Evolutionary conservation across 352 stramenopile species (phyloP).

Genomic region (Paralagenidium karlingii): DNA sequence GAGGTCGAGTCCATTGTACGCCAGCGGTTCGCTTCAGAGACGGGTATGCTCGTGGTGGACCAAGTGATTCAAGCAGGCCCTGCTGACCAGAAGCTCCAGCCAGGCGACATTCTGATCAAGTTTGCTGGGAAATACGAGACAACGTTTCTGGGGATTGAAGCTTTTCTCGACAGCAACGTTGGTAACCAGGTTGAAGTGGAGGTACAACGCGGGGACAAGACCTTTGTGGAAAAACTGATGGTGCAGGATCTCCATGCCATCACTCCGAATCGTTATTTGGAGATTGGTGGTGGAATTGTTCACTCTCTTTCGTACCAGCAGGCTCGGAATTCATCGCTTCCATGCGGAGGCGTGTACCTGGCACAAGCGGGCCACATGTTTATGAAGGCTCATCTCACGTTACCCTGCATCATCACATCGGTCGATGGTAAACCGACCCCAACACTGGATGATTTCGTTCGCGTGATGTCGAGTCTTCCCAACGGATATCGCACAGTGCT

Average conservation of each 20-base stretch:
- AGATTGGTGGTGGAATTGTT: slow-evolving; percentile 77
- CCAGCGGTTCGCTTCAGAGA: slow-evolving; percentile 60
- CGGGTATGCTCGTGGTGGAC: slow-evolving; percentile 83
- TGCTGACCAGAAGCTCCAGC: slow-evolving; percentile 55
- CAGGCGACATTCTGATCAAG: slow-evolving; percentile 78
- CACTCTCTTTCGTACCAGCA: slow-evolving; percentile 85
- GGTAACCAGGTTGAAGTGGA: slow-evolving; percentile 45
- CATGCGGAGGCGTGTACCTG: slow-evolving; percentile 67
- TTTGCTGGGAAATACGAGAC: slow-evolving; percentile 64
- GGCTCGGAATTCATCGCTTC: slow-evolving; percentile 68
- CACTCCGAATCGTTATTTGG: slow-evolving; percentile 71
- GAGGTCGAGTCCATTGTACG: slow-evolving; percentile 64
- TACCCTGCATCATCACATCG: slow-evolving; percentile 79
- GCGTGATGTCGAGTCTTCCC: slow-evolving; percentile 49
- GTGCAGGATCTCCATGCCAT: slow-evolving; percentile 76
- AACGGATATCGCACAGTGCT: slow-evolving; percentile 76
- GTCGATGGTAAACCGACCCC: slow-evolving; percentile 70
- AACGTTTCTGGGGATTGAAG: slow-evolving; percentile 77
- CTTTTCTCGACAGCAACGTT: slow-evolving; percentile 58
- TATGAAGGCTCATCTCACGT: slow-evolving; percentile 72
- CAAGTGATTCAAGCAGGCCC: slow-evolving; percentile 77
- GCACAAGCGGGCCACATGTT: slow-evolving; percentile 86
- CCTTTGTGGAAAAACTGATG: slow-evolving; percentile 21
- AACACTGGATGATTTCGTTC: slow-evolving; percentile 72
- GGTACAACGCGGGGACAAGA: slow-evolving; percentile 60